phyloP scores from a whole-genome alignment of 257 asterid genomes.

The Voacanga thouarsii region DNA sequence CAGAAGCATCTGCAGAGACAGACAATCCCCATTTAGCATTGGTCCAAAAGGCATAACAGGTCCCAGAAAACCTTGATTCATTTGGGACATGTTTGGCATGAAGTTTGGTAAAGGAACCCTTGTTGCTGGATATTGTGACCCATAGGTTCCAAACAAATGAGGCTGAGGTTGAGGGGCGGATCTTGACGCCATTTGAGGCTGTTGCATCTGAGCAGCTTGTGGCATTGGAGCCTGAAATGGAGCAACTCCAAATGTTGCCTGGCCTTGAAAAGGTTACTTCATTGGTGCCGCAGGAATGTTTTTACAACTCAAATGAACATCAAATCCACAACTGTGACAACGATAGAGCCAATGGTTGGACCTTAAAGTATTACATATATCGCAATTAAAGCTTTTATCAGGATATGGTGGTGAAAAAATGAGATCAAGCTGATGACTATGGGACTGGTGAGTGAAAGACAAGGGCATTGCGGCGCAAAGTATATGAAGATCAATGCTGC shows the following conservation, averaged over 20 bases:
- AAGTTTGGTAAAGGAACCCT: slow-evolving; percentile 14
- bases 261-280: background rate
- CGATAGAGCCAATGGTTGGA: slow-evolving; percentile 53
- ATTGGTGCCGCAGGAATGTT: slow-evolving; percentile 5
- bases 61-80: slow-evolving; percentile 19
- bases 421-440: slow-evolving; percentile 42
- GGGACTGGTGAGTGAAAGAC: slow-evolving; percentile 23
- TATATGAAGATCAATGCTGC: slow-evolving; percentile 48
- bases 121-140: slow-evolving; percentile 4
- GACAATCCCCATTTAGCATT: slow-evolving; percentile 13
- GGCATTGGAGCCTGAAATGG: slow-evolving; percentile 8
- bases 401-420: slow-evolving; percentile 39
- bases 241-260: slow-evolving; percentile 1
- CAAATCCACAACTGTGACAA: slow-evolving; percentile 47
- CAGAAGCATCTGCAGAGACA: slow-evolving; percentile 22
- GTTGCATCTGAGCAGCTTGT: background rate
- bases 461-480: slow-evolving; percentile 48
- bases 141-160: slow-evolving; percentile 6
- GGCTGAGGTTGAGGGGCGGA: slow-evolving; percentile 22
- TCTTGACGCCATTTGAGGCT: slow-evolving; percentile 3
- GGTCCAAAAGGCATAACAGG: slow-evolving; percentile 10
- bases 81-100: background rate
- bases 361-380: slow-evolving; percentile 37
- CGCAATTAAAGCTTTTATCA: slow-evolving; percentile 34
- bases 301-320: slow-evolving; percentile 56